Conservation (phyloP, 345 rosid species). For the Populus deltoides region DNA sequence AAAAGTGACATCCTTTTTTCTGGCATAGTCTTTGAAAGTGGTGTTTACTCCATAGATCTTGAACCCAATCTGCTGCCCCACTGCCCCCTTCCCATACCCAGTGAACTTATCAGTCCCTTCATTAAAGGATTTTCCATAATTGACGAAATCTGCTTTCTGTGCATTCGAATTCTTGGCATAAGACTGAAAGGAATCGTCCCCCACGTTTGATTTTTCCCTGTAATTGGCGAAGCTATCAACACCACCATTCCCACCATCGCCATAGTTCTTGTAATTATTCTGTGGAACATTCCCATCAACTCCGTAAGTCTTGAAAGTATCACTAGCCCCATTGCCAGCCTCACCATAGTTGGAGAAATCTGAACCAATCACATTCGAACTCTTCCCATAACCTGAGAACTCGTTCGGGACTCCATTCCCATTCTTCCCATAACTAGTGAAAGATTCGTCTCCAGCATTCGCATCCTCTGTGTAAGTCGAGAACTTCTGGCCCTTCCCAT, state of each 20-base stretch:
- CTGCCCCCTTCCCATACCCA: conserved; percentile 22
- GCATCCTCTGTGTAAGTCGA: conserved; percentile 41
- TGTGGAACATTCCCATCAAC: conserved; percentile 54
- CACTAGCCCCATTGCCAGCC: conserved; percentile 50
- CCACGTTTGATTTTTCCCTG: conserved; percentile 34
- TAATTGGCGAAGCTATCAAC: conserved; percentile 14
- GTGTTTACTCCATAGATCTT: conserved; percentile 24
- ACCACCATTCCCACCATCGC: conserved; percentile 17
- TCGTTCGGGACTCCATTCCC: conserved; percentile 57
- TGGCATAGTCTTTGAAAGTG: conserved; percentile 32
- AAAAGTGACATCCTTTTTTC: conserved; percentile 20
- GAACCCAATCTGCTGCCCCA: conserved; percentile 21
- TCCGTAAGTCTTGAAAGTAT: conserved; percentile 69
- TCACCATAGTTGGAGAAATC: conserved; percentile 64
- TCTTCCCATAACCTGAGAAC: conserved; percentile 52
- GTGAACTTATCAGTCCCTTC: conserved; percentile 29
- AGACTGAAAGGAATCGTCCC: conserved; percentile 34
- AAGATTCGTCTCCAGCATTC: conserved; percentile 57
- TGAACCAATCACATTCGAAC: conserved; percentile 64
- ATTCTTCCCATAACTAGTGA: conserved; percentile 63
- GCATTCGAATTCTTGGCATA: conserved; percentile 30
- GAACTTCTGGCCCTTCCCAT: conserved; percentile 52
- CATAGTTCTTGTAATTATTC: conserved; percentile 61
- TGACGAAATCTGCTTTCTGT: conserved; percentile 15
- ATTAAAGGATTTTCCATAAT: conserved; percentile 33